Conservation (phyloP, 2,329 filamentous ascomycete species). For the Cercospora zeina region DNA sequence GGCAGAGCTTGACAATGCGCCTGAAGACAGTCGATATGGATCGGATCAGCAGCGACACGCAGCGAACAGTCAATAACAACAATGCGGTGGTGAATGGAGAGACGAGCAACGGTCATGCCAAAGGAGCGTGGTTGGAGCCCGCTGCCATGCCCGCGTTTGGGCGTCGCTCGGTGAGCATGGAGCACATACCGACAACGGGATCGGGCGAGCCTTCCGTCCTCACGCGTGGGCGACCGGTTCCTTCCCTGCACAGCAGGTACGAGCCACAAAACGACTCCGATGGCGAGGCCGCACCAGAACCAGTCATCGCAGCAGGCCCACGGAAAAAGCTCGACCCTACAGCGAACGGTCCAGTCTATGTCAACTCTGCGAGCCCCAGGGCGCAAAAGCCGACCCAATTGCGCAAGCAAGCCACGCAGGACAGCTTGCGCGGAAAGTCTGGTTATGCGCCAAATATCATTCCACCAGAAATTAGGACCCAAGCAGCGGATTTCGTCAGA, state of each 20-base stretch:
- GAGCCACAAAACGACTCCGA: constrained; percentile 60
- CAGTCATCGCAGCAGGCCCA: constrained; percentile 78
- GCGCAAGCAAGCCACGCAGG: constrained; percentile 40
- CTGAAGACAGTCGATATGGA: constrained; percentile 22
- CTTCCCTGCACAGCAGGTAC: constrained; percentile 46
- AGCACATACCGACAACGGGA: constrained; percentile 57
- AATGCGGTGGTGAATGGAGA: constrained; percentile 20
- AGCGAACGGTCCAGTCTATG: constrained; percentile 40
- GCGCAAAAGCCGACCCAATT: constrained; percentile 31
- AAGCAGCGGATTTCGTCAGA: constrained; percentile 53
- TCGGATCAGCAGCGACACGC: constrained; percentile 30
- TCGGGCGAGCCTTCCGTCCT: constrained; percentile 47
- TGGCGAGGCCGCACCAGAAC: constrained; percentile 70
- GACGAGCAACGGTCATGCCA: constrained; percentile 33
- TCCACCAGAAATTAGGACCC: constrained; percentile 46
- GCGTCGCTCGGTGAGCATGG: constrained; percentile 68
- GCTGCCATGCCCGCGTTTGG: constrained; percentile 55
- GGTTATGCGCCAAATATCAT: constrained; percentile 33
- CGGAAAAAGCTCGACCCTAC: constrained; percentile 53
- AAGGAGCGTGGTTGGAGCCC: constrained; percentile 58
- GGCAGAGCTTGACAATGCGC: constrained; percentile 23
- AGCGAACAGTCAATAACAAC: constrained; percentile 16
- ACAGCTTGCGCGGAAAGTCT: constrained; percentile 33
- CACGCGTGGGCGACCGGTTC: constrained; percentile 47
- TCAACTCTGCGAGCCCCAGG: constrained; percentile 32